Evolutionary conservation across 768 basidiomycete genomes (phyloP).

Genomic region (Mycena indigotica): DNA sequence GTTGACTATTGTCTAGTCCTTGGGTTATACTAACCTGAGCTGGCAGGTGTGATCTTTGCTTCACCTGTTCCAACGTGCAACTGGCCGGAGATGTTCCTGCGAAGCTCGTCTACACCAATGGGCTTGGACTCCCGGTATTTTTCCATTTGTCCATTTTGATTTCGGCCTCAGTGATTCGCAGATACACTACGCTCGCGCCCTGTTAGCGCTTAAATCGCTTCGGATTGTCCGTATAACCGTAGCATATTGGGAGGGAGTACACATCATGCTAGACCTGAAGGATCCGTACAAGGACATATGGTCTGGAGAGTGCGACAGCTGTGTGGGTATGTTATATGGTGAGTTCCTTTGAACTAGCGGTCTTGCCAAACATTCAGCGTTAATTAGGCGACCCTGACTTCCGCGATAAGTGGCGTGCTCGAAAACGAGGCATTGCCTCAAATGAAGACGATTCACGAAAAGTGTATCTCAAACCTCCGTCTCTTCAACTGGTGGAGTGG

Average conservation of each 20-base stretch:
- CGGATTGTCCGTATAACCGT: conserved; percentile 35
- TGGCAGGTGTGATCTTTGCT: conserved; percentile 41
- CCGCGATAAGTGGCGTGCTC: conserved; percentile 31
- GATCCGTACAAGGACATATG: conserved; percentile 30
- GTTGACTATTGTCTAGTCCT: conserved; percentile 27
- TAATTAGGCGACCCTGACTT: conserved; percentile 29
- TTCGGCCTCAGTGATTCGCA: conserved; percentile 12
- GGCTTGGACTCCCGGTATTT: conserved; percentile 35
- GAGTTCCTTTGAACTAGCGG: not conserved
- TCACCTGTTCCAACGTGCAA: conserved; percentile 32
- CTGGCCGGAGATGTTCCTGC: conserved; percentile 29
- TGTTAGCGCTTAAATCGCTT: conserved; percentile 28
- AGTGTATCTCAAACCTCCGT: conserved; percentile 30
- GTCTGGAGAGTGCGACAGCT: conserved; percentile 41
- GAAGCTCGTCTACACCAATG: conserved; percentile 33
- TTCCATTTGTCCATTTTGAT: too few species aligned
- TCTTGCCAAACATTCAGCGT: not conserved
- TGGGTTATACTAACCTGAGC: conserved; percentile 24
- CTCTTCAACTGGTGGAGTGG: conserved; percentile 35
- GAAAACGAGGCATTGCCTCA: conserved; percentile 28
- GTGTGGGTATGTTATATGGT: conserved; percentile 39
- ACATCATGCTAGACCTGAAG: conserved; percentile 20
- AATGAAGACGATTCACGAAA: conserved; percentile 1
- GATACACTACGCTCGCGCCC: conserved; percentile 36
- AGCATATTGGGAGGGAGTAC: conserved; percentile 27